Evolutionary conservation across 2,329 filamentous ascomycete species (phyloP), one percentile per base, ranked within the genome.

Genomic region (Monilinia vaccinii-corymbosi): DNA sequence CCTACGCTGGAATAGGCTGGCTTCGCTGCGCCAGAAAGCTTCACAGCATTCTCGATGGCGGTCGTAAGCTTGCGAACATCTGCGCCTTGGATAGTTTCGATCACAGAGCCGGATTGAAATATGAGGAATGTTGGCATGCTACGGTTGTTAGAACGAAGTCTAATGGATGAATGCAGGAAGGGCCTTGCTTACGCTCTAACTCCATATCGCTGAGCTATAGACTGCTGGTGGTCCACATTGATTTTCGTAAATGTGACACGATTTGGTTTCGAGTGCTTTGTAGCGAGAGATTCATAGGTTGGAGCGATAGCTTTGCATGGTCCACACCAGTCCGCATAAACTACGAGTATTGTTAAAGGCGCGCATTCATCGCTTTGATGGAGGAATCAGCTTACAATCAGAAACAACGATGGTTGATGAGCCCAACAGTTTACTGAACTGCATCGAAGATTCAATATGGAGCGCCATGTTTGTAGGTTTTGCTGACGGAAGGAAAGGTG

Each of bases 101-200:
- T 81, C 69, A 87, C 83, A 65, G 81, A 78, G 68, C 87, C 86
- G 71, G 83, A 84, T 76, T 89, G 87, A 79, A 91, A 92, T 74
- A 97, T 85, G 73, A 97, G 83, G 76, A 99, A 97, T 56, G 94
- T 97, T 7, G 94, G 94, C 85, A 96, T 92, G 65, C 81, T 82
- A 23, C 23, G 28, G 40, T 60, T 55, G 63, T 51, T 63, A 65
- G 28, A 60, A 42, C 40, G 25, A 18, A 34, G 10, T 36, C 34
- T 36, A 34, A 10, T 31, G 44, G 31, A 28, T 56, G 25, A 28
- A 28, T 28, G 25, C 25, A 36, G 14, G 36, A 52, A 62, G 34
- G 61, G 40, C 21, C 10, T 28, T 48, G 73, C 80, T 65, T 75
- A 85, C 83, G 91, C 90, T 69, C 85, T 84, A 71, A 97, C 86